Evolutionary conservation across 192 early-diverging fungal species (phyloP), one percentile per base, ranked within the genome.

Genomic region (Backusella macrospora): DNA sequence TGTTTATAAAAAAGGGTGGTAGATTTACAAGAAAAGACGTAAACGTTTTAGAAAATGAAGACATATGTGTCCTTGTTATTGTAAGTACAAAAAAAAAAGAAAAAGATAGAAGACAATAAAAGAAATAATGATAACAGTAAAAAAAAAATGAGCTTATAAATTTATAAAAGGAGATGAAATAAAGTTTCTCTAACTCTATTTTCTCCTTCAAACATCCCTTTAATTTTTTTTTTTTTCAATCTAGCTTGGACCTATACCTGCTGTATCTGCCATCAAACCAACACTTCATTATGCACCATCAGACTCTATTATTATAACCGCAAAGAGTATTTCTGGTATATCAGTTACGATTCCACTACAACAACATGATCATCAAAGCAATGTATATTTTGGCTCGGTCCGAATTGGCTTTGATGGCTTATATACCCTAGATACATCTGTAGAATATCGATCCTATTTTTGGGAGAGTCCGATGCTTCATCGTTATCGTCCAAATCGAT

Each of bases 401-500:
- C 45, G 62, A 15, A 62, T 78, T 29, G 48, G 40, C 16, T 66
- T 73, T 59, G 46, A 65, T 34, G 76, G 68, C 4, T 44, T 47
- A 26, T 78, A 73, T 42, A 42, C 26, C 12, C 67, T 78, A 0
- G 43, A 69, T 12, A 68, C 46, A 45, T 49, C 62, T 0, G 65
- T 63, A 13, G 76, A 78, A 42, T 73, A 73, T 73, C 71, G 76
- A 68, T 78, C 76, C 23, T 72, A 73, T 45, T 78, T 78, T 70
- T 78, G 76, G 76, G 49, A 66, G 21, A 52, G 37, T 9, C 76
- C 76, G 16, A 69, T 73, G 14, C 3, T 38, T 6, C 76, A 78
- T 64, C 47, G 39, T 18, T 78, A 78, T 39, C 71, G 65, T 42
- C 76, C 76, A 2, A 63, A 62, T 40, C 43, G 42, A 16, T 78